Conservation (phyloP, 768 basidiomycete species). For the Pleurotus ostreatus region DNA sequence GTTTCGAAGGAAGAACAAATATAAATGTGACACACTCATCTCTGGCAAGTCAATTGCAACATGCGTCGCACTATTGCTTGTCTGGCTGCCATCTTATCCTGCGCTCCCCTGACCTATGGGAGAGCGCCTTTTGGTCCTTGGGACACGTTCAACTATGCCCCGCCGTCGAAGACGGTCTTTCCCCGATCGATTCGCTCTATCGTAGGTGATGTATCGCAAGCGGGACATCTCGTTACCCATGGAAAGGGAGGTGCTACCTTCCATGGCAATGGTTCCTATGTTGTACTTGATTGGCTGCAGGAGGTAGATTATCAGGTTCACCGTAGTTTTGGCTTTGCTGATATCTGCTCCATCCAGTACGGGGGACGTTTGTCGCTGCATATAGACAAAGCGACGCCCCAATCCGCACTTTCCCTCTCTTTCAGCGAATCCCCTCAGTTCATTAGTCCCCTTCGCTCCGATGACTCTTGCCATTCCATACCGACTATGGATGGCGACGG, state of each 20-base stretch:
- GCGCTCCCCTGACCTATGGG: conserved; percentile 1
- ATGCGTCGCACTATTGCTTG: not conserved
- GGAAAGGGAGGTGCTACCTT: conserved; percentile 22
- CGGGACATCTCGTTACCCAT: conserved; percentile 21
- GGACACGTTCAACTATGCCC: conserved; percentile 41
- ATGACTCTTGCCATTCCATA: conserved; percentile 29
- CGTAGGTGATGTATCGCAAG: conserved; percentile 21
- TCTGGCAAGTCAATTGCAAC: not conserved
- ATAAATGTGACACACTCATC: not conserved
- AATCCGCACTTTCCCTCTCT: conserved; percentile 37
- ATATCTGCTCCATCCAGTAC: conserved; percentile 17
- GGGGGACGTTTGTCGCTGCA: conserved; percentile 28
- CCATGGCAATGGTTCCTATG: conserved; percentile 24
- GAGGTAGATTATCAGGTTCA: conserved; percentile 20
- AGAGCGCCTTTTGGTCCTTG: conserved; percentile 36
- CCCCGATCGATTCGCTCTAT: conserved; percentile 24
- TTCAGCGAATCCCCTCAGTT: conserved; percentile 49
- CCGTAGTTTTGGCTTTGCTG: not conserved
- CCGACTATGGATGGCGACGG: conserved; percentile 27
- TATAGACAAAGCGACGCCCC: conserved; percentile 19
- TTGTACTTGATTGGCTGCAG: conserved; percentile 36
- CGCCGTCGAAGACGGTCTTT: conserved; percentile 23
- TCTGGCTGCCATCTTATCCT: not conserved
- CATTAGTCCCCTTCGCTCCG: conserved; percentile 38
- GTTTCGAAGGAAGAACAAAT: too few relatives aligned